Percentiles rank a stretch among this genome's conserved stretches.
Evolutionary conservation across 2,329 filamentous ascomycete species (phyloP).

Genomic region (Pseudonectria buxi): DNA sequence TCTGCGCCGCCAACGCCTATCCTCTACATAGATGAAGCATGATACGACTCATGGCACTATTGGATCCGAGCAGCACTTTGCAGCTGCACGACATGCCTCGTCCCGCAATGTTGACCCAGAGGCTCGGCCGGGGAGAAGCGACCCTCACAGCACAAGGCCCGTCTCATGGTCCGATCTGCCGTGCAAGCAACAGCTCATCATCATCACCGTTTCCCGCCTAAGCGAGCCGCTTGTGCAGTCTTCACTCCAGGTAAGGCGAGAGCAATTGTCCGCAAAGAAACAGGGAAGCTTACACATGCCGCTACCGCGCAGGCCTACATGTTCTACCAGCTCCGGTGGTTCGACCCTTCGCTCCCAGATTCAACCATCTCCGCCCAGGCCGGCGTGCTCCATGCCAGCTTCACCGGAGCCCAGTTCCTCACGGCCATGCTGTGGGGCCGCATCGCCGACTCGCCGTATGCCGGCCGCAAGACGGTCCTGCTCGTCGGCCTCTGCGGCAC

Average conservation of each 20-base stretch:
- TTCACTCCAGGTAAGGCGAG: constrained; percentile 45
- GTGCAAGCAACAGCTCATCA: constrained; percentile 66
- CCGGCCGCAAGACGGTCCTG: constrained; percentile 71
- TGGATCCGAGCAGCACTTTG: constrained; percentile 7
- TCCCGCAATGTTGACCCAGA: constrained; percentile 5
- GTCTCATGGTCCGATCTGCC: constrained; percentile 63
- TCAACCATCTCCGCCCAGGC: constrained; percentile 70
- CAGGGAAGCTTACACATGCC: neutral
- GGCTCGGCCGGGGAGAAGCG: constrained; percentile 1
- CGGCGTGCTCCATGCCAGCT: constrained; percentile 70
- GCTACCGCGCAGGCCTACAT: constrained; percentile 56
- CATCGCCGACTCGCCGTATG: constrained; percentile 53
- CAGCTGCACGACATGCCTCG: constrained; percentile 1
- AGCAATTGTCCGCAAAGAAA: neutral
- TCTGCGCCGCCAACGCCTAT: too few species aligned
- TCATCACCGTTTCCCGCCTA: constrained; percentile 71
- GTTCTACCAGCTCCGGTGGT: constrained; percentile 83
- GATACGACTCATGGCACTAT: constrained; percentile 9
- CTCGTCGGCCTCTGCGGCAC: constrained; percentile 69
- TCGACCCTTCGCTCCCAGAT: constrained; percentile 47
- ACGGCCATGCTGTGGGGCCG: constrained; percentile 80
- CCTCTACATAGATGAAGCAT: constrained; percentile 15
- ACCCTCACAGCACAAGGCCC: constrained; percentile 8
- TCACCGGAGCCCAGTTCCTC: constrained; percentile 74
- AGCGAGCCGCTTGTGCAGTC: constrained; percentile 80